Conservation (phyloP, 179 eudicot species). For the Actinidia arguta region DNA sequence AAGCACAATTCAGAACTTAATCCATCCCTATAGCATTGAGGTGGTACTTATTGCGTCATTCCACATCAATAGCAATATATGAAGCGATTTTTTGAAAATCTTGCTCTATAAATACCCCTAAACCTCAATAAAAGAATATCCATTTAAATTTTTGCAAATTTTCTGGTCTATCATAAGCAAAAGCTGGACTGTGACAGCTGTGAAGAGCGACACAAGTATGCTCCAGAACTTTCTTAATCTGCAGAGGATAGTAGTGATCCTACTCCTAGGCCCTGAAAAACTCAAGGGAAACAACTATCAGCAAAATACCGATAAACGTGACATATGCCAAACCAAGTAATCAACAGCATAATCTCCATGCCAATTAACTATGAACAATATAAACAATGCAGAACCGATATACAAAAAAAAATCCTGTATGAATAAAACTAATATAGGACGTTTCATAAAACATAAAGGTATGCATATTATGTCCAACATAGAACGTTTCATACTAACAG, state of each 20-base stretch:
- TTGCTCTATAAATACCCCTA: no score
- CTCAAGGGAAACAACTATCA: not conserved
- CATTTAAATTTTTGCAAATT: not conserved
- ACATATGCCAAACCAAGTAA: constrained; percentile 16
- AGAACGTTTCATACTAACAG: no score
- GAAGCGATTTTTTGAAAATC: no score
- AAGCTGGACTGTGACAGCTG: not conserved
- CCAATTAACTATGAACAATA: not conserved
- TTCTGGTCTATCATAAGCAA: not conserved
- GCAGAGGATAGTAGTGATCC: not conserved
- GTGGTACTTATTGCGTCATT: no score
- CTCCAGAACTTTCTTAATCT: not conserved
- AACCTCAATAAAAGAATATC: not conserved
- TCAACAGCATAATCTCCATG: not conserved
- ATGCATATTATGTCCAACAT: no score
- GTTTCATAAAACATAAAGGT: not conserved
- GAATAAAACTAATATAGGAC: not conserved
- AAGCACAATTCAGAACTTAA: no score
- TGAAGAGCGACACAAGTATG: not conserved
- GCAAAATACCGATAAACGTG: not conserved
- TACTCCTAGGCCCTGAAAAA: constrained; percentile 16
- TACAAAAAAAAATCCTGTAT: not conserved
- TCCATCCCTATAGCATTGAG: no score
- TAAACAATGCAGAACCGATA: not conserved
- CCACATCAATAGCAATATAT: no score